Conservation (phyloP, 75 land plant species). For the Larix kaempferi region DNA sequence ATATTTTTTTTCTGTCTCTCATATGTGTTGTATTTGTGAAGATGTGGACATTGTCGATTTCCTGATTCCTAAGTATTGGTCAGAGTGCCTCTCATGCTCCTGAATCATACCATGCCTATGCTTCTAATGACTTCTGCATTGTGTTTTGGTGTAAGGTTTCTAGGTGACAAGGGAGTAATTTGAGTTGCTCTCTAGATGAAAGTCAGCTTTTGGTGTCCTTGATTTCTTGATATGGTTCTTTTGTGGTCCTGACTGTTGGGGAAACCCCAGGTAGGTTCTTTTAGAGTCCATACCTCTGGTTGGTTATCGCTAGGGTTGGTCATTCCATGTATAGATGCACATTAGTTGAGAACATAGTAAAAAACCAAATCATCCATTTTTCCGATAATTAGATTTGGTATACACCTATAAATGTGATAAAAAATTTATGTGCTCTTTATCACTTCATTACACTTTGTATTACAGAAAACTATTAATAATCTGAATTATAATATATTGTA, state of each 20-base stretch:
- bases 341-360: background rate
- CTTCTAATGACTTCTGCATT: no score
- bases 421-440: background rate
- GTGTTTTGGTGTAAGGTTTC: no score
- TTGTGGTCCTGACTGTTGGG: background rate
- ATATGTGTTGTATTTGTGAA: no score
- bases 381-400: background rate
- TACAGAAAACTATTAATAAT: background rate
- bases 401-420: background rate
- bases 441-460: background rate
- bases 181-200: background rate
- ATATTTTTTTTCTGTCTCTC: no score
- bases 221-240: background rate
- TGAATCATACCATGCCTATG: no score
- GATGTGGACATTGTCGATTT: no score
- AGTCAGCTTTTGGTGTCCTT: no score
- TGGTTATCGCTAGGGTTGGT: background rate
- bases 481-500: background rate
- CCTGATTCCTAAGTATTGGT: no score
- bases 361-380: no score
- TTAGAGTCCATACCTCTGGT: background rate
- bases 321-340: background rate
- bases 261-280: background rate
- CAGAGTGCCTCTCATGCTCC: no score
- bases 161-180: background rate